Evolutionary conservation across 345 rosid genomes (phyloP).

Genomic region (Excoecaria agallocha): DNA sequence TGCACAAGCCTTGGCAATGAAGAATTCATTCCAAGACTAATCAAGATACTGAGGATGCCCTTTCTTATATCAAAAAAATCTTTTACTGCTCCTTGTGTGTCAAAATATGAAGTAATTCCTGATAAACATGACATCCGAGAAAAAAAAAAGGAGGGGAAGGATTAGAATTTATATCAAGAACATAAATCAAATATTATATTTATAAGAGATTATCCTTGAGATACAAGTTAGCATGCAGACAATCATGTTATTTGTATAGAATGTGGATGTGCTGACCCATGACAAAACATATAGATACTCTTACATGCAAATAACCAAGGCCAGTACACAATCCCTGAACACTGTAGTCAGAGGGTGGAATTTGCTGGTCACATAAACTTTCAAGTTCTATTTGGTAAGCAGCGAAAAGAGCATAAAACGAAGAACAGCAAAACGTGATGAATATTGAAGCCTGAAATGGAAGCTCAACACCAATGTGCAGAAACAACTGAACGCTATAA

Average conservation of each 20-base stretch:
- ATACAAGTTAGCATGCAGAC: neutral
- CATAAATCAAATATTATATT: neutral
- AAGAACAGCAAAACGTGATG: too few relatives aligned
- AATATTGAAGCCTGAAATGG: too few relatives aligned
- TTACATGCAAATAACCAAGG: too few relatives aligned
- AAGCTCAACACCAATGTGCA: too few relatives aligned
- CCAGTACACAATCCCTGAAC: too few relatives aligned
- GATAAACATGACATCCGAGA: slow-evolving; percentile 20
- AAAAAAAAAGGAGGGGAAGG: neutral
- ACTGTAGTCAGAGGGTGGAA: too few relatives aligned
- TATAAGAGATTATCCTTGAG: neutral
- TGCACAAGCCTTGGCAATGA: slow-evolving; percentile 76
- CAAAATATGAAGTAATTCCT: slow-evolving; percentile 84
- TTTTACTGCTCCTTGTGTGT: slow-evolving; percentile 65
- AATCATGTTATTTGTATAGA: neutral
- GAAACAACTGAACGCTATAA: too few relatives aligned
- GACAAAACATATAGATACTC: neutral
- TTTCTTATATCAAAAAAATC: slow-evolving; percentile 66
- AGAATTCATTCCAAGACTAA: slow-evolving; percentile 75
- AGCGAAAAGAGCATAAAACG: too few relatives aligned
- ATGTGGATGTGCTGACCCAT: neutral
- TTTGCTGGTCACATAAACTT: too few relatives aligned
- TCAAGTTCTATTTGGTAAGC: too few relatives aligned
- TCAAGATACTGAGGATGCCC: slow-evolving; percentile 61
- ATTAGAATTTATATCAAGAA: neutral